Evolutionary conservation across 1,284 basidiomycete genomes (phyloP).

Genomic region (Ceratobasidium sp.): DNA sequence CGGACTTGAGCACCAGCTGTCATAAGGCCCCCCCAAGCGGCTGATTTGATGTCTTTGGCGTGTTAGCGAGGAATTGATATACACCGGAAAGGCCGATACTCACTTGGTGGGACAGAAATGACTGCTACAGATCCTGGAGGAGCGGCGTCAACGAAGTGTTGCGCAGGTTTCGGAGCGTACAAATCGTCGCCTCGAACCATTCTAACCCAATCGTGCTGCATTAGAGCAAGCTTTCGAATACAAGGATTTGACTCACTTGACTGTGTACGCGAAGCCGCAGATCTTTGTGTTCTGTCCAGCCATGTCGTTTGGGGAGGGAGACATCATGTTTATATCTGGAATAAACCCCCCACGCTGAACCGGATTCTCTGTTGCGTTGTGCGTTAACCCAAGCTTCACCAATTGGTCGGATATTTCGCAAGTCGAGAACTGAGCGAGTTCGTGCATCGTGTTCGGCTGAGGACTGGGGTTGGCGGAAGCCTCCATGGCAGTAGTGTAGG

Average conservation of each 20-base stretch:
- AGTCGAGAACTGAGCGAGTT: slow-evolving; percentile 58
- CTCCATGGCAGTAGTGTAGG: slow-evolving; percentile 16
- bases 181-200: slow-evolving; percentile 77
- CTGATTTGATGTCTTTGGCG: slow-evolving; percentile 74
- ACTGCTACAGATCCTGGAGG: slow-evolving; percentile 75
- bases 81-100: slow-evolving; percentile 46
- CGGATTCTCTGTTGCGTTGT: slow-evolving; percentile 26
- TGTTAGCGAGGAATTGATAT: background rate
- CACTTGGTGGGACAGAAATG: slow-evolving; percentile 80
- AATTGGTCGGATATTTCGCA: slow-evolving; percentile 94
- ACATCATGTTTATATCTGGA: slow-evolving; percentile 77
- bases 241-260: slow-evolving; percentile 58
- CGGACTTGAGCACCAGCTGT: slow-evolving; percentile 80
- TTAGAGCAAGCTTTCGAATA: slow-evolving; percentile 33
- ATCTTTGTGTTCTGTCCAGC: slow-evolving; percentile 56
- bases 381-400: slow-evolving; percentile 72
- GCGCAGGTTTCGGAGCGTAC: slow-evolving; percentile 70
- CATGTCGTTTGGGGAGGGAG: slow-evolving; percentile 57
- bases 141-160: slow-evolving; percentile 88
- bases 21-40: slow-evolving; percentile 94
- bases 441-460: background rate
- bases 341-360: slow-evolving; percentile 80
- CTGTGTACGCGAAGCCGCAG: slow-evolving; percentile 90
- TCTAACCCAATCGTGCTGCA: slow-evolving; percentile 37
- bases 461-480: slow-evolving; percentile 4